Base-by-base conservation (phyloP, 139 green algal species). In the Microglena sp. region DNA sequence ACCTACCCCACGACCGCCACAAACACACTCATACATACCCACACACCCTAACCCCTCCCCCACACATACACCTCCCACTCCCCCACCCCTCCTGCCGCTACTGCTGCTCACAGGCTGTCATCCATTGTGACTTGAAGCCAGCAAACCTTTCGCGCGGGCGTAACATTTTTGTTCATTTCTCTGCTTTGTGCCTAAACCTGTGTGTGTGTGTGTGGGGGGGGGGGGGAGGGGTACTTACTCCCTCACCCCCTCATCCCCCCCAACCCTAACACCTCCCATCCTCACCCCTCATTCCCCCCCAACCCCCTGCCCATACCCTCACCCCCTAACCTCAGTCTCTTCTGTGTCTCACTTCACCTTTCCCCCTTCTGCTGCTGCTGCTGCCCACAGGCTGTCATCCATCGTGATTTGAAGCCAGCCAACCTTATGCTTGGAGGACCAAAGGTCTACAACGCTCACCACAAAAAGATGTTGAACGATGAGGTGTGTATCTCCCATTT, bases 391-490 rank as follows among this genome's bases (percentile, higher is more conserved):
- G 73, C 71, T 24, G 70, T 86, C 58, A 86, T 86, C 73, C 79
- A 86, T 77, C 70, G 75, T 6, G 40, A 50, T 66, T 77, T 96
- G 7, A 95, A 96, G 76, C 90, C 90, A 2, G 90, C 81, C 35
- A 96, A 96, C 77, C 72, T 96, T 28, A 95, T 96, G 89, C 75
- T 96, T 1, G 72, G 77, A 1, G 89, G 89, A 5, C 54, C 44
- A n/a, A 77, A 77, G 70, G 54, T 72, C 30, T 72, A 62, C 36
- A 64, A 45, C 4, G 0, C 46, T 0, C 24, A 57, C 34, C 70
- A 77, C 70, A 45, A 43, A 15, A 6, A n/a, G 24, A 40, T 77
- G 0, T 67, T 45, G 31, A 22, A 11, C 24, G 7, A 40, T 21
- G 27, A 22, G 22, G 55, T 35, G 55, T 87, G 88, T 15, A 67